Percentiles rank a stretch among this genome's conserved stretches.
phyloP scores from a whole-genome alignment of 176 grass and related monocot species.

The Zea mays region DNA sequence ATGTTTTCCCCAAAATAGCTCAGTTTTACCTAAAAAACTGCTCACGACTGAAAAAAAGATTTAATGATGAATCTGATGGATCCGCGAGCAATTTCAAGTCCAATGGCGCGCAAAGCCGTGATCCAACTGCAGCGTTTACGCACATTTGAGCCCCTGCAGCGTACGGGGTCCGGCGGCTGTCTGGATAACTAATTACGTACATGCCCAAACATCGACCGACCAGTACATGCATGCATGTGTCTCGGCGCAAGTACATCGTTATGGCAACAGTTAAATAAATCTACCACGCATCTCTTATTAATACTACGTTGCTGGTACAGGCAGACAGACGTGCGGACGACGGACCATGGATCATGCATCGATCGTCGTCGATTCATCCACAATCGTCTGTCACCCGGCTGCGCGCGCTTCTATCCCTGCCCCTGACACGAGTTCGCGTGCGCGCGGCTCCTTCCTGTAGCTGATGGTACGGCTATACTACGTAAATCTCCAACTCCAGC shows the following conservation, averaged over 20 bases:
- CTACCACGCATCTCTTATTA: slow-evolving; percentile 11
- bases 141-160: slow-evolving; percentile 16
- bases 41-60: no score
- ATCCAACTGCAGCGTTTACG: slow-evolving; percentile 9
- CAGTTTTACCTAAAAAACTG: no score
- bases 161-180: slow-evolving; percentile 4
- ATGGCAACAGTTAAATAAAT: slow-evolving; percentile 47
- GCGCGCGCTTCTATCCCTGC: neutral
- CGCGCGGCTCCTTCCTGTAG: no score
- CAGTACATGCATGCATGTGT: slow-evolving; percentile 43
- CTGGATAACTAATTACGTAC: slow-evolving; percentile 27
- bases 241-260: slow-evolving; percentile 44
- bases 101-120: slow-evolving; percentile 39
- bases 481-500: no score
- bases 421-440: neutral
- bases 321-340: no score
- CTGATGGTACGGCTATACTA: no score
- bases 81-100: slow-evolving; percentile 25
- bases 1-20: no score
- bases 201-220: slow-evolving; percentile 38
- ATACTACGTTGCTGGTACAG: slow-evolving; percentile 26
- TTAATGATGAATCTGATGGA: neutral
- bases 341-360: neutral
- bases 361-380: neutral
- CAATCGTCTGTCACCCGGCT: no score